Evolutionary conservation across 2,329 filamentous ascomycete species (phyloP), one percentile per base, ranked within the genome.

Genomic region (Hysterium pulicare): DNA sequence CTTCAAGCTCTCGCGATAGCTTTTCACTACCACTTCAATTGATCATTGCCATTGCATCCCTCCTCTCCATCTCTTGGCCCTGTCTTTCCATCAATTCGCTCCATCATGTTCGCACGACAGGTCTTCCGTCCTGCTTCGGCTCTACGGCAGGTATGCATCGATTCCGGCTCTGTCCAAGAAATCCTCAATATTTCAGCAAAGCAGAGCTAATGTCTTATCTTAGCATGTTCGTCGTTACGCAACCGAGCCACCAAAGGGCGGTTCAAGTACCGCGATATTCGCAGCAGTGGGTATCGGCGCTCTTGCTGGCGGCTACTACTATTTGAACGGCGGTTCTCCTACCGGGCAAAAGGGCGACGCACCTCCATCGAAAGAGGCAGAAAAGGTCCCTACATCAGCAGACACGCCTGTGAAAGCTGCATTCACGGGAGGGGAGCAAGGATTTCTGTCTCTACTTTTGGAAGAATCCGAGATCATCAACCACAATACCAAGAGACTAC

Each of bases 401-500:
- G 55, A 66, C 49, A 64, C 68, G 31, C 70, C 64, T 43, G 52
- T 65, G 17, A 76, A 75, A 63, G 66, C 68, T 50, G 73, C 77
- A 44, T 84, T 97, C 68, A 86, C 79, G 24, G 90, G 91, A 53
- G 89, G 88, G 52, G 88, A 95, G 48, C 90, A 96, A 71, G 90
- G 89, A 54, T 97, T 90, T 71, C 68, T 96, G 50, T 83, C 82
- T 49, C 78, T 97, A 55, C 83, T 86, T 72, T 77, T 97, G 43
- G 81, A 88, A 43, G 82, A 84, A 42, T 79, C 90, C 38, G 86
- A 95, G 71, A 71, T 76, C 34, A 71, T 96, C 72, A 96, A 89
- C 76, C 86, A 90, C 78, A 97, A 97, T 77, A 94, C 90, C 58
- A 97, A 97, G 82, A 84, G 81, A 58, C 77, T 97, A 65, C 83